A percentile compares a stretch with the other conserved stretches of the same genome.
These are phyloP conservation scores for Kwoniella pini DNA, from an alignment of 768 basidiomycete genomes.

Conservation along the genomic window DNA sequence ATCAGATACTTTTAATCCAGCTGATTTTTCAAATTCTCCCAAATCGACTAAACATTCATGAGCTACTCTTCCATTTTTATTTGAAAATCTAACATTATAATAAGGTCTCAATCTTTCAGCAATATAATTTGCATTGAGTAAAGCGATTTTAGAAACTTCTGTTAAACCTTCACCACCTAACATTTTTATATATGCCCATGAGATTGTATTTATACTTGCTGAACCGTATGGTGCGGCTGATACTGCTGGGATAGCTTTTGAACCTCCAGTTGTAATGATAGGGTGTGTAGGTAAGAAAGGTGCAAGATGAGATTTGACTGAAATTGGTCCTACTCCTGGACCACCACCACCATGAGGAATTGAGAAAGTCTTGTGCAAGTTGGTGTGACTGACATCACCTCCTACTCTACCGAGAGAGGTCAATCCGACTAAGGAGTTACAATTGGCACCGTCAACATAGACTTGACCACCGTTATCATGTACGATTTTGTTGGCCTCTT, in stretches of 20 bases:
- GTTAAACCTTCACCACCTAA: conserved; percentile 89
- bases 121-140: conserved; percentile 97
- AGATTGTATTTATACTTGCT: conserved; percentile 91
- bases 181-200: conserved; percentile 99
- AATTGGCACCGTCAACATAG: conserved; percentile 93
- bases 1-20: conserved; percentile 85
- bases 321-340: conserved; percentile 95
- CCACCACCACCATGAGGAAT: conserved; percentile 99
- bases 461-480: conserved; percentile 96
- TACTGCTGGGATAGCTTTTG: conserved; percentile 79
- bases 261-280: conserved; percentile 64
- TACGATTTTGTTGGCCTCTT: conserved; percentile 84
- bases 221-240: conserved; percentile 92
- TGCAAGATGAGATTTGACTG: conserved; percentile 86
- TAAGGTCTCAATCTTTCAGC: conserved; percentile 78
- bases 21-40: conserved; percentile 87
- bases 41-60: conserved; percentile 95
- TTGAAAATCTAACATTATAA: conserved; percentile 86
- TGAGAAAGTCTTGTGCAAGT: conserved; percentile 92
- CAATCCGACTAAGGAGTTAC: conserved; percentile 89
- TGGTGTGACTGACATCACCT: conserved; percentile 96
- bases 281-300: conserved; percentile 94
- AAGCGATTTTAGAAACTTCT: conserved; percentile 78
- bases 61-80: conserved; percentile 85
- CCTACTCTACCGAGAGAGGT: conserved; percentile 88